phyloP scores from a whole-genome alignment of 805 yeast species.

The Ogataea methanolica region DNA sequence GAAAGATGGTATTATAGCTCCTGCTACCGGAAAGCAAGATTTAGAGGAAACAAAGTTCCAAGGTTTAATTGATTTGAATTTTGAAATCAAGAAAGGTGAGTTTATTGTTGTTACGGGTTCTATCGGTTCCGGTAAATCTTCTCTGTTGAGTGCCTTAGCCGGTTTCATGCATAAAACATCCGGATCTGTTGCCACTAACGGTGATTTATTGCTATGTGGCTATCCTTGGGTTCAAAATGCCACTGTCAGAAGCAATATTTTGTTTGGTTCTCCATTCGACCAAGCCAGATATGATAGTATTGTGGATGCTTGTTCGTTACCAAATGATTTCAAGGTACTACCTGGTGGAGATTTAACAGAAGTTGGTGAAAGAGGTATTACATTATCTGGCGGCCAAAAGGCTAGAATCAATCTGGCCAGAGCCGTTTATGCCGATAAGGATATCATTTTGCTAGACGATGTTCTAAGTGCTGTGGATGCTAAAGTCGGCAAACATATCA shows the following conservation, averaged over 20 bases:
- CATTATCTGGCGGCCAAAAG: slow-evolving; percentile 87
- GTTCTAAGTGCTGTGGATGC: slow-evolving; percentile 81
- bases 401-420: slow-evolving; percentile 76
- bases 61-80: slow-evolving; percentile 47
- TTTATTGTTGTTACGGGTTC: slow-evolving; percentile 67
- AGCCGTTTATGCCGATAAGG: slow-evolving; percentile 66
- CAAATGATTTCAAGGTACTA: slow-evolving; percentile 57
- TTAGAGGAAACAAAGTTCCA: slow-evolving; percentile 28
- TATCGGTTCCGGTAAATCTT: slow-evolving; percentile 78
- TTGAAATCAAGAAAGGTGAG: slow-evolving; percentile 55
- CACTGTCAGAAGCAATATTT: slow-evolving; percentile 68
- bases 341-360: slow-evolving; percentile 76
- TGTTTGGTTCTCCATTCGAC: slow-evolving; percentile 58
- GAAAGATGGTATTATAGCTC: not conserved
- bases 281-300: slow-evolving; percentile 47
- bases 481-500: slow-evolving; percentile 75
- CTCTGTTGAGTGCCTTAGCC: slow-evolving; percentile 63
- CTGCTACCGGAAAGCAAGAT: slow-evolving; percentile 6
- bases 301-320: slow-evolving; percentile 61
- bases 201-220: slow-evolving; percentile 51
- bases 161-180: slow-evolving; percentile 59
- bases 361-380: slow-evolving; percentile 83
- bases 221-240: slow-evolving; percentile 82
- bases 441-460: slow-evolving; percentile 67
- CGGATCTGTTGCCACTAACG: slow-evolving; percentile 52